Percentiles rank a stretch among this genome's conserved stretches.
phyloP scores from a whole-genome alignment of 2,329 filamentous ascomycete species.

The Diplodia corticola region DNA sequence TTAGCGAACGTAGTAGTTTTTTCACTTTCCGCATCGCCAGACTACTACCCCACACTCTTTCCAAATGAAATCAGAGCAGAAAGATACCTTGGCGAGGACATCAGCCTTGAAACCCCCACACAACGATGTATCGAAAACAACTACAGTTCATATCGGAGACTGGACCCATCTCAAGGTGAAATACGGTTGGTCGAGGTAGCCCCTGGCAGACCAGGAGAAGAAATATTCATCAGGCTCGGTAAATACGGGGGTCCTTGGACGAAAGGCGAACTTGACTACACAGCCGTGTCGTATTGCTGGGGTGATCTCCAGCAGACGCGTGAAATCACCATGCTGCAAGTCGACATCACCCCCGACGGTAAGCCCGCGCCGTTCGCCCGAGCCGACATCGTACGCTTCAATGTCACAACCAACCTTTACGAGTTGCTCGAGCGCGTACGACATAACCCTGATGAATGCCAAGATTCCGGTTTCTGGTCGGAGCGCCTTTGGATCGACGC shows the following conservation, averaged over 20 bases:
- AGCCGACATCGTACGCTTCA: not conserved
- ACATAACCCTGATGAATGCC: not conserved
- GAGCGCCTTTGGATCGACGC: conserved; percentile 25
- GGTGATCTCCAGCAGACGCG: not conserved
- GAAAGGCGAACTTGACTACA: not conserved
- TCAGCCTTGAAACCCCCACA: no score
- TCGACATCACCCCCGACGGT: not conserved
- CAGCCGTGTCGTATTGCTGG: not conserved
- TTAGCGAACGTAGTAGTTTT: no score
- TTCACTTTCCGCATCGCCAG: no score
- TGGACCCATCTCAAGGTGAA: not conserved
- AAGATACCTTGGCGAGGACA: no score
- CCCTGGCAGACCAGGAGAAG: not conserved
- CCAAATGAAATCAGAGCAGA: no score
- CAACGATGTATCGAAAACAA: not conserved
- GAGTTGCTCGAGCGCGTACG: not conserved
- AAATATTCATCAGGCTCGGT: not conserved
- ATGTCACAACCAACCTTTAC: not conserved
- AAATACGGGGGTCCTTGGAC: not conserved
- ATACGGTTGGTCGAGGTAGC: not conserved
- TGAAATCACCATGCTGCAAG: not conserved
- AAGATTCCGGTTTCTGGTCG: not conserved
- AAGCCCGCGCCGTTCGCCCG: no score
- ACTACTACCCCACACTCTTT: no score
- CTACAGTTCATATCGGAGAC: not conserved